Evolutionary conservation across 495 filamentous ascomycete genomes (phyloP).

Genomic region (Penicillium cosmopolitanum): DNA sequence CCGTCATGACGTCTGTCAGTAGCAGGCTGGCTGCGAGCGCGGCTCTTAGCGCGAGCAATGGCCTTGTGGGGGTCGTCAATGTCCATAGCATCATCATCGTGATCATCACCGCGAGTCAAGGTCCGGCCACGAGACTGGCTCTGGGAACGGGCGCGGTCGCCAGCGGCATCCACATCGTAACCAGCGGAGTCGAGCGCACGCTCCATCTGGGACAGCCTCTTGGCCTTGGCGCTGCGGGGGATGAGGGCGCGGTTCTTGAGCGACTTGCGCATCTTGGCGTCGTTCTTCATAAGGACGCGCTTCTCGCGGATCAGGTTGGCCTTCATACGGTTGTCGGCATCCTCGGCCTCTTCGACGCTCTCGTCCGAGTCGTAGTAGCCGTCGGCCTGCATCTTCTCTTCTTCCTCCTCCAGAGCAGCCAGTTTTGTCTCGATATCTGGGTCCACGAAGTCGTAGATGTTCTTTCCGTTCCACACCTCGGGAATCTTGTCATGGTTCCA

Average conservation of each 20-base stretch:
- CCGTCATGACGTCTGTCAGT: constrained; percentile 86
- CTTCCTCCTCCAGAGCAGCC: constrained; percentile 88
- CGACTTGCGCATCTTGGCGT: constrained; percentile 86
- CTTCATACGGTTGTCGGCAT: constrained; percentile 85
- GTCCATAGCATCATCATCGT: constrained; percentile 81
- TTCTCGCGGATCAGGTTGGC: constrained; percentile 95
- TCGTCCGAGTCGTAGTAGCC: constrained; percentile 77
- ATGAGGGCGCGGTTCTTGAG: constrained; percentile 95
- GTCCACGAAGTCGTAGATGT: constrained; percentile 95
- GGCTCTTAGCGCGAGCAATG: constrained; percentile 74
- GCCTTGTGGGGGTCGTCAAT: constrained; percentile 68
- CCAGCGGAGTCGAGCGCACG: constrained; percentile 80
- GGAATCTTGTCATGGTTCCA: constrained; percentile 98
- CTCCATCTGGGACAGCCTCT: constrained; percentile 84
- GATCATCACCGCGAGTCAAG: constrained; percentile 56
- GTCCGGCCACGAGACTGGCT: constrained; percentile 67
- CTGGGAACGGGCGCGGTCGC: constrained; percentile 69
- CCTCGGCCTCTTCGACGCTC: constrained; percentile 76
- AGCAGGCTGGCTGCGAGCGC: constrained; percentile 72
- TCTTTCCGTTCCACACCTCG: constrained; percentile 89
- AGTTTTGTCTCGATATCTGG: constrained; percentile 94
- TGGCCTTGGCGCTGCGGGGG: constrained; percentile 71
- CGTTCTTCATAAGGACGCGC: constrained; percentile 83
- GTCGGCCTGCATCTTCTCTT: constrained; percentile 83
- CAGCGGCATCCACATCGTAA: constrained; percentile 75